These are phyloP conservation scores for Trametes maxima DNA, from an alignment of 768 basidiomycete genomes.

Conservation along the genomic window DNA sequence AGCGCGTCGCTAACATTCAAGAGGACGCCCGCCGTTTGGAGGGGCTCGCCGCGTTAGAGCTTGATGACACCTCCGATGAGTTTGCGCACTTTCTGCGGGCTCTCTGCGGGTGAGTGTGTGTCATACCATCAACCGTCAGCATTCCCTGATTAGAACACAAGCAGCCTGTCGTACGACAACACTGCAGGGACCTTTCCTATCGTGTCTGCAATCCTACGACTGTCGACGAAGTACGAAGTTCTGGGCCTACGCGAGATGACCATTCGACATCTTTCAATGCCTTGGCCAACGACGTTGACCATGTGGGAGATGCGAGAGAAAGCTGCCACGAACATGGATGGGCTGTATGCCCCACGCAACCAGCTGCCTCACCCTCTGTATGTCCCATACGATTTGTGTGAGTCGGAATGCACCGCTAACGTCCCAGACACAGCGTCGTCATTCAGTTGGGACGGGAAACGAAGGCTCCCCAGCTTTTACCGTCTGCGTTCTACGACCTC, in stretches of 20 bases:
- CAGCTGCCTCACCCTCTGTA: conserved; percentile 71
- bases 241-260: conserved; percentile 58
- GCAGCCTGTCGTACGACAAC: conserved; percentile 8
- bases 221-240: conserved; percentile 67
- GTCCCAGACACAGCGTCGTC: conserved; percentile 46
- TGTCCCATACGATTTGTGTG: conserved; percentile 28
- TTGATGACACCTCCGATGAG: conserved; percentile 59
- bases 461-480: conserved; percentile 58
- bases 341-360: conserved; percentile 58
- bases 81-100: conserved; percentile 61
- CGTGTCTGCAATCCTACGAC: conserved; percentile 58
- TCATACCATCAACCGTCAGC: too few species aligned
- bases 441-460: conserved; percentile 68
- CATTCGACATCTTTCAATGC: conserved; percentile 49
- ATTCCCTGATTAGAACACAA: neutral
- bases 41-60: conserved; percentile 55
- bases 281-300: conserved; percentile 64
- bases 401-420: conserved; percentile 7
- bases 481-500: conserved; percentile 80
- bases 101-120: conserved; percentile 50
- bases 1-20: conserved; percentile 37
- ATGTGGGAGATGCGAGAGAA: conserved; percentile 72
- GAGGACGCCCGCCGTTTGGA: conserved; percentile 37
- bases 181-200: conserved; percentile 45
- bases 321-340: conserved; percentile 50